Percentiles rank a stretch among this genome's conserved stretches.
phyloP scores from a whole-genome alignment of 805 yeast species.

The Yamadazyma olivae region DNA sequence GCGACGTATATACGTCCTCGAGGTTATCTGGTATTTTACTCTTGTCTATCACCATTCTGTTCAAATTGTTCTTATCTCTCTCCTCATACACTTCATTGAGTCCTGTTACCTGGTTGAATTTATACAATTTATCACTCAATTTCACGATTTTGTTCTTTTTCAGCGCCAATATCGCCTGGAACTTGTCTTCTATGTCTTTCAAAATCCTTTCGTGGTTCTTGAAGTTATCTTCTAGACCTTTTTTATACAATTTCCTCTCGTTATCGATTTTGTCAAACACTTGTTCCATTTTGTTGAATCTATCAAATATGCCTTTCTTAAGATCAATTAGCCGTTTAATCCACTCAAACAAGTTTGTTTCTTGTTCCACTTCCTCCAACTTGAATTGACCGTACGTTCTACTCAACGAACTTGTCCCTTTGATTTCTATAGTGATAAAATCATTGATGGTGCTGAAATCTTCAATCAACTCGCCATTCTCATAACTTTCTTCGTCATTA shows the following conservation, averaged over 20 bases:
- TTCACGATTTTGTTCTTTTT: conserved; percentile 30
- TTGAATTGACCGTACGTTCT: conserved; percentile 24
- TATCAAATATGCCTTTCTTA: conserved; percentile 1
- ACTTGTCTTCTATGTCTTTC: conserved; percentile 23
- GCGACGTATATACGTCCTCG: conserved; percentile 11
- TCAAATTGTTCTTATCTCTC: conserved; percentile 15
- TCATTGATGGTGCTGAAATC: conserved; percentile 19
- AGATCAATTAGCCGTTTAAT: conserved; percentile 5
- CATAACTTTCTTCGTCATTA: conserved; percentile 22
- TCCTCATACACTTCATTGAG: conserved; percentile 16
- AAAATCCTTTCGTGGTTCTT: conserved; percentile 12
- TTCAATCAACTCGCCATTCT: conserved; percentile 19
- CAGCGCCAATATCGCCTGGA: conserved; percentile 23
- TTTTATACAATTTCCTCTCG: conserved; percentile 7
- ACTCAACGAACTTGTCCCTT: conserved; percentile 22
- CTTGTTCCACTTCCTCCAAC: conserved; percentile 17
- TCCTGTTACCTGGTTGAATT: conserved; percentile 9
- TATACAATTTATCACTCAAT: conserved; percentile 11
- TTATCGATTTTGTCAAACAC: conserved; percentile 3
- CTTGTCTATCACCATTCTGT: conserved; percentile 12
- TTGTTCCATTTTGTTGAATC: not conserved
- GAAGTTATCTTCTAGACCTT: conserved; percentile 2
- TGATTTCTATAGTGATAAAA: conserved; percentile 16
- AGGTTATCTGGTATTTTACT: conserved; percentile 17
- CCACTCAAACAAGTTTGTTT: conserved; percentile 8